A percentile compares a stretch with the other conserved stretches of the same genome.
Evolutionary conservation across 139 green algal species (phyloP).

Genomic region (Microglena sp.): DNA sequence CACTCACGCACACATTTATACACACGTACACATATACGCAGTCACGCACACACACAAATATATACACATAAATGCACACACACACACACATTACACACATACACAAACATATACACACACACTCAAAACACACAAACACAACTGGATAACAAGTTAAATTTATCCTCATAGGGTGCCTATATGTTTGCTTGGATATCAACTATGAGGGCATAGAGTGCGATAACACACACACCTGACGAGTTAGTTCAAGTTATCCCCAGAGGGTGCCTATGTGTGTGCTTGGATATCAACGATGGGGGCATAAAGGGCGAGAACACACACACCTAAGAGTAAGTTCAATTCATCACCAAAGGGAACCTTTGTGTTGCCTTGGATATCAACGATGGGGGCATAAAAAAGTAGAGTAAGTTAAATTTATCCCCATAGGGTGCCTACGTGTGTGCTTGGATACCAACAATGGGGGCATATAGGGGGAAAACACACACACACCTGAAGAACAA

Average conservation of each 20-base stretch:
- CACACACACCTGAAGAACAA: slow-evolving; percentile 27
- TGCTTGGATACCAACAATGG: too few relatives aligned
- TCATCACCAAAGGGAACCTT: neutral
- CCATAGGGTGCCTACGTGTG: neutral
- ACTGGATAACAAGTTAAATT: neutral
- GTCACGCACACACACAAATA: slow-evolving; percentile 1
- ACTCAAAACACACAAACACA: neutral
- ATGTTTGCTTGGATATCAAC: too few relatives aligned
- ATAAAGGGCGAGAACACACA: neutral
- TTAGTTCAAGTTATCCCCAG: neutral
- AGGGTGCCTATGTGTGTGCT: neutral
- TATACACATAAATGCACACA: slow-evolving; percentile 3
- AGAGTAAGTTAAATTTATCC: neutral
- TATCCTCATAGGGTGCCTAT: neutral
- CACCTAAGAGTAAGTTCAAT: neutral
- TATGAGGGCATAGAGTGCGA: too few relatives aligned
- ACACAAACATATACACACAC: neutral
- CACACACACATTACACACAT: slow-evolving; percentile 4
- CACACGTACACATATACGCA: neutral
- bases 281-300: too few relatives aligned
- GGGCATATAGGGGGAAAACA: too few relatives aligned
- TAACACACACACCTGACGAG: too few relatives aligned
- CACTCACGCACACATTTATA: neutral
- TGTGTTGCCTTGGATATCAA: neutral
- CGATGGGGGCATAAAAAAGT: too few relatives aligned